These are phyloP conservation scores for Sordaria brevicollis DNA, from an alignment of 495 filamentous ascomycete species.

Conservation along the genomic window DNA sequence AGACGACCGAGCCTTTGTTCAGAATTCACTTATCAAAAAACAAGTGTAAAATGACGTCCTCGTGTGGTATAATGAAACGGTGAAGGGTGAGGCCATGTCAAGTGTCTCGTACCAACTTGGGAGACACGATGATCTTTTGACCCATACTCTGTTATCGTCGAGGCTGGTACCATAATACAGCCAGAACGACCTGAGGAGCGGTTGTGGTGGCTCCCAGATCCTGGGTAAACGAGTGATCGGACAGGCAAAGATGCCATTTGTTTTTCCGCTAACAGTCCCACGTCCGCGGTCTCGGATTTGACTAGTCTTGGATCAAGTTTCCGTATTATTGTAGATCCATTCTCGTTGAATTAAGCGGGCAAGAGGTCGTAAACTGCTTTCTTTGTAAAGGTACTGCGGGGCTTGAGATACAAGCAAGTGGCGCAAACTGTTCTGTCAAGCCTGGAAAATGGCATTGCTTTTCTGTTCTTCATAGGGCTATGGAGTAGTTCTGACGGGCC, in stretches of 20 bases:
- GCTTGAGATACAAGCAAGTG: not conserved
- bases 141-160: not conserved
- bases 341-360: not conserved
- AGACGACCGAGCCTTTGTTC: too few relatives aligned
- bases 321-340: not conserved
- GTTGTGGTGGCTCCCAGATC: not conserved
- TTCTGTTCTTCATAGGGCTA: not conserved
- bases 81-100: not conserved
- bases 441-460: not conserved
- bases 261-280: not conserved
- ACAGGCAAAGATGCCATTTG: not conserved
- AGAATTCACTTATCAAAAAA: too few relatives aligned
- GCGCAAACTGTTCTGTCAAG: not conserved
- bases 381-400: not conserved
- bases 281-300: not conserved
- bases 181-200: not conserved
- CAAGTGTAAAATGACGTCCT: not conserved
- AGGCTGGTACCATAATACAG: not conserved
- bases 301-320: not conserved
- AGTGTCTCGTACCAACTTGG: not conserved
- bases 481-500: not conserved
- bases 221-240: not conserved
- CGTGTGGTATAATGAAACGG: not conserved
- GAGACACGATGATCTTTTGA: not conserved
- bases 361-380: not conserved